Evolutionary conservation across 306 rosid species (phyloP), one percentile per base, ranked within the genome.

Genomic region (Sindora glabra): DNA sequence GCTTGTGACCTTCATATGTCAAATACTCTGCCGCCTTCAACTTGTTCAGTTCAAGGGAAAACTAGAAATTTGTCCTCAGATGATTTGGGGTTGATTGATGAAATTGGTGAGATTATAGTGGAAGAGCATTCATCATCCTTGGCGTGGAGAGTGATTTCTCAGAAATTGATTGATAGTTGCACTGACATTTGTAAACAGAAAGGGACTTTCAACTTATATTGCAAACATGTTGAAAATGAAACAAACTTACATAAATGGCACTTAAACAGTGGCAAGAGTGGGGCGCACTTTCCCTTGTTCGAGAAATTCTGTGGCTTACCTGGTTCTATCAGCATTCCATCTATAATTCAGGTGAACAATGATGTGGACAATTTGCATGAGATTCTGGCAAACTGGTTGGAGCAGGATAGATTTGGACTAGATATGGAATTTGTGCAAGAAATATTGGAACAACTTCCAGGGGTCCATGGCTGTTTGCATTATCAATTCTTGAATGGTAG

Each of bases 391-490:
- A 89, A 77, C 70, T 94, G 99, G 99, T 73, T 94, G 74, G 94
- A 79, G 60, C 94, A 82, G 69, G 99, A 94, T 67, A 89, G 99
- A 74, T 84, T 89, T 79, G 99, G 99, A 64, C 69, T 94, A 65
- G 94, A 94, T 67, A 81, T 70, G 26, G 95, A 86, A 68, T 94
- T 94, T 86, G 89, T 86, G 47, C 99, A 86, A 81, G 97, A 94
- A 73, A 69, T 89, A 62, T 52, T 94, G 54, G 97, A 94, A 72
- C 82, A 77, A 71, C 86, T 74, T 70, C 95, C 95, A 57, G 86
- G 80, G 50, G 78, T 82, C 19, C 70, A 74, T 64, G 64, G 76
- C 59, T 77, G 76, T 77, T 64, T 71, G 10, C 77, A 66, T 16
- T 94, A 94, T 79, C 86, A 80, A 51, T 73, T 72, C 70, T 67